Conservation (phyloP, 352 stramenopile genomes). For the Phytophthora megakarya region DNA sequence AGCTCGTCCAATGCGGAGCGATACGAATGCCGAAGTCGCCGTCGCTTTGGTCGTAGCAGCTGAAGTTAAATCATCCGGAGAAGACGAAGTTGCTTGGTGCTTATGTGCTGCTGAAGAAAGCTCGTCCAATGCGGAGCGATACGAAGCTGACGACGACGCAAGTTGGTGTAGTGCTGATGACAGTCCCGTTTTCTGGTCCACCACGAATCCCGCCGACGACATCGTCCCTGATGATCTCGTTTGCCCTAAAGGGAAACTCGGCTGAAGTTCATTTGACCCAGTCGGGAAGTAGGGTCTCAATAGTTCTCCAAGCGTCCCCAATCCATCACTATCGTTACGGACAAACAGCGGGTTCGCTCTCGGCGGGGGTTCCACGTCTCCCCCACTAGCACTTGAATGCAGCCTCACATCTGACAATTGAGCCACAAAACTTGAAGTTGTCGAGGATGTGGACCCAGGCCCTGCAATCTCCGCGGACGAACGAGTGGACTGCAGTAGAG, state of each 20-base stretch:
- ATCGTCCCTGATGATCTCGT: constrained; percentile 5
- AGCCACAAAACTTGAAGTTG: constrained; percentile 18
- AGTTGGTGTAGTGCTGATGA: constrained; percentile 58
- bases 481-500: constrained; percentile 37
- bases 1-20: constrained; percentile 35
- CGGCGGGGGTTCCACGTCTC: constrained; percentile 33
- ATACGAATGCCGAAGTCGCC: no score
- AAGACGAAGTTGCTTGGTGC: constrained; percentile 14
- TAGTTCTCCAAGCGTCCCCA: constrained; percentile 51
- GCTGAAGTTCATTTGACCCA: constrained; percentile 14
- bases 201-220: constrained; percentile 19
- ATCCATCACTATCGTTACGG: constrained; percentile 60
- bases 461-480: constrained; percentile 25
- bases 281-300: constrained; percentile 51
- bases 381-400: constrained; percentile 20
- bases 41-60: no score
- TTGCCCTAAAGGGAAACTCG: constrained; percentile 30
- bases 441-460: constrained; percentile 40
- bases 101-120: constrained; percentile 21
- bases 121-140: constrained; percentile 38
- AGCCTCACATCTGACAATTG: constrained; percentile 42
- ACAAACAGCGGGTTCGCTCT: constrained; percentile 60
- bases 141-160: constrained; percentile 56
- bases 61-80: no score
- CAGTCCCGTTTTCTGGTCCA: constrained; percentile 15